A percentile compares a stretch with the other conserved stretches of the same genome.
Evolutionary conservation across 257 asterid species (phyloP).

Genomic region (Solanum bulbocastanum): DNA sequence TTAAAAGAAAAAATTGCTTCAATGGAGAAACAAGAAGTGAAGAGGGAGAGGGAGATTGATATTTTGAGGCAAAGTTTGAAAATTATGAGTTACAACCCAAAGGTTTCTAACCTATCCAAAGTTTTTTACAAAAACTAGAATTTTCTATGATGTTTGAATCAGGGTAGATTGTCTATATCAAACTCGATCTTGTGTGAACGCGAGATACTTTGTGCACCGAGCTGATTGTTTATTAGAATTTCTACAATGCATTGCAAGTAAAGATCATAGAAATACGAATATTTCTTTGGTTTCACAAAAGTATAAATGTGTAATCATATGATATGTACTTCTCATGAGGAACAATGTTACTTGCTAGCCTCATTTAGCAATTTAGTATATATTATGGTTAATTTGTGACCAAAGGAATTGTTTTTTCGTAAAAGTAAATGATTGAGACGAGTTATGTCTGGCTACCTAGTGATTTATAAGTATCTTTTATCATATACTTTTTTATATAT

Average conservation of each 20-base stretch:
- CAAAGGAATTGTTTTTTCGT: neutral
- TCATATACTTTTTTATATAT: neutral
- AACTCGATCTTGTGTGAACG: neutral
- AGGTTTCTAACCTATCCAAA: neutral
- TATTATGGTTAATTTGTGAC: neutral
- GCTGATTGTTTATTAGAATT: fast-evolving
- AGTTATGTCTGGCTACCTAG: neutral
- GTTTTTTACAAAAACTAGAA: neutral
- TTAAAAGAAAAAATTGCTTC: slow-evolving; percentile 38
- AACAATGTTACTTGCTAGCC: neutral
- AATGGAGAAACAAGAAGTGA: slow-evolving; percentile 47
- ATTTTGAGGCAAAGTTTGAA: slow-evolving; percentile 69
- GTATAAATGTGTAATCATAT: neutral
- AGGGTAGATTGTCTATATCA: neutral
- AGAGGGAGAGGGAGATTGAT: slow-evolving; percentile 63
- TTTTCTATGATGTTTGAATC: neutral
- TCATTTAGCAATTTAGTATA: neutral
- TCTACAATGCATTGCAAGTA: neutral
- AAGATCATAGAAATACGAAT: neutral
- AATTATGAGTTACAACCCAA: slow-evolving; percentile 52
- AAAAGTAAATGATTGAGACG: neutral
- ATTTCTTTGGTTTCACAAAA: neutral
- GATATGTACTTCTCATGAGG: neutral
- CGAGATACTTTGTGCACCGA: neutral
- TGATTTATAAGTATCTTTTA: neutral